Base-by-base conservation (phyloP, 257 asterid genomes). In the Gentiana dahurica region DNA sequence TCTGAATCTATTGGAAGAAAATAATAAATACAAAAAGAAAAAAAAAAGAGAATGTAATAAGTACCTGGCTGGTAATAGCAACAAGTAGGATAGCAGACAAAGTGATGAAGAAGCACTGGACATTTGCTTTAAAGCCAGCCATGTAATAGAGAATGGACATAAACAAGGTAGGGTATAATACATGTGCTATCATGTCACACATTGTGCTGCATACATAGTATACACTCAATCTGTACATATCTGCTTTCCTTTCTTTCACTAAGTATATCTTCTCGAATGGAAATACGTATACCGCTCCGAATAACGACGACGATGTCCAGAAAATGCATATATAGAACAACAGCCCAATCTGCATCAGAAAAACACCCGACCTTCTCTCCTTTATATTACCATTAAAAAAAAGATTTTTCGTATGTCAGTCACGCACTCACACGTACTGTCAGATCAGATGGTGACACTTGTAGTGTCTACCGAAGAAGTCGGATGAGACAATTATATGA, bases 261-360 rank as follows among this genome's bases (percentile, higher is more conserved):
- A 91, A 60, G 49, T 71, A 85, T 63, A 82, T 65, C 74, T 91
- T 87, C 90, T 91, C 98, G 13, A 83, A 85, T 38, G 98, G 98
- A 65, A 91, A 91, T 2, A 91, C 97, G 24, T 83, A 87, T 0
- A 91, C 95, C 32, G 98, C 95, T 54, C 88, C 98, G 12, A 91
- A 91, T 58, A 91, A 78, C 1, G 97, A 91, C 0, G 98, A 79
- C 0, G 96, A 91, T 0, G 98, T 91, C 98, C 97, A 91, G 77
- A 87, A 91, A 15, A 91, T 91, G 59, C 98, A 91, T 3, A 91
- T 78, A 74, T 91, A 91, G 83, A 83, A 91, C 74, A 91, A 39
- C 63, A 91, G 61, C 15, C 98, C 97, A 2, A 91, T 73, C 98
- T 90, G 89, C 72, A 78, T 36, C 53, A 43, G 4, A 54, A 12